phyloP scores from a whole-genome alignment of 1,284 basidiomycete genomes.

The Malassezia cuniculi region DNA sequence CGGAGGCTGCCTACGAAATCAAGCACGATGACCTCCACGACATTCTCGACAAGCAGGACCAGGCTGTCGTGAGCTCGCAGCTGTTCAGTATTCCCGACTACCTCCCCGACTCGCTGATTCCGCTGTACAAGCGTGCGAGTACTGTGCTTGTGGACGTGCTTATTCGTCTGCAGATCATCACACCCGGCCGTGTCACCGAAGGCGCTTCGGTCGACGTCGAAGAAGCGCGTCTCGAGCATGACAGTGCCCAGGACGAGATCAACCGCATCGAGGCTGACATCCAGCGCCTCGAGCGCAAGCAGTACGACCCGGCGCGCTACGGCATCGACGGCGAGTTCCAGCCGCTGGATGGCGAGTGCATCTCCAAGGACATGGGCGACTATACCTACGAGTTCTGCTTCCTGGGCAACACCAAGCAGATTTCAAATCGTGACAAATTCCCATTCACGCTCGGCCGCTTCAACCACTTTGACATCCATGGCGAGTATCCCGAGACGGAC shows the following conservation, averaged over 20 bases:
- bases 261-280: constrained; percentile 50
- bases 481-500: constrained; percentile 55
- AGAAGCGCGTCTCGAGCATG: constrained; percentile 35
- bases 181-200: neutral
- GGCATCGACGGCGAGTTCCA: constrained; percentile 86
- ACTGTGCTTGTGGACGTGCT: constrained; percentile 58
- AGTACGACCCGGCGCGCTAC: constrained; percentile 56
- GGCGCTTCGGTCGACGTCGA: constrained; percentile 51
- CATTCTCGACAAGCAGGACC: no score
- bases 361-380: constrained; percentile 73
- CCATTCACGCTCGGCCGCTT: constrained; percentile 67
- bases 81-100: constrained; percentile 69
- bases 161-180: constrained; percentile 42
- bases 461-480: constrained; percentile 64
- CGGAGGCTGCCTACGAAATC: neutral
- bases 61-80: neutral
- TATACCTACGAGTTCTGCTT: constrained; percentile 96
- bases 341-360: constrained; percentile 70
- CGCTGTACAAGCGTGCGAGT: constrained; percentile 62
- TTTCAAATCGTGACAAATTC: constrained; percentile 66
- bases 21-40: no score
- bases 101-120: constrained; percentile 67
- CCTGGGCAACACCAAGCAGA: constrained; percentile 76
- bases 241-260: constrained; percentile 49
- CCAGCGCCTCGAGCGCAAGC: no score